A percentile compares a stretch with the other conserved stretches of the same genome.
Evolutionary conservation across 2,329 filamentous ascomycete species (phyloP).

Genomic region (Ophiostoma novo-ulmi): DNA sequence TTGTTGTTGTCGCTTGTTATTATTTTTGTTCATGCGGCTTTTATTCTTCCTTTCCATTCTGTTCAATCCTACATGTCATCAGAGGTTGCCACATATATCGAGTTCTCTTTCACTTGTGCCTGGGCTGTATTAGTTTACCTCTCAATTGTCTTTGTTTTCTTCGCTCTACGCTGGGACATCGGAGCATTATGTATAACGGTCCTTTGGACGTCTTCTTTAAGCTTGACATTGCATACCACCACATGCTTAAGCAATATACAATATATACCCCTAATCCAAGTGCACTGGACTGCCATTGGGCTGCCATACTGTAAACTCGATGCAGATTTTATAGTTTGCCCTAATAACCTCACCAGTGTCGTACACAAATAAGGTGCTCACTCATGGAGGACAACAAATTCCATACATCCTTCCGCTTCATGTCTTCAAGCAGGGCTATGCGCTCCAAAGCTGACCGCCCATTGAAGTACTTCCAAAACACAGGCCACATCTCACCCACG

Average conservation of each 20-base stretch:
- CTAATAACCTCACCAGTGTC: constrained; percentile 56
- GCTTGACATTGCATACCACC: not conserved
- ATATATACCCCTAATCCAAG: not conserved
- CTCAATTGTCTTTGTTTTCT: not conserved
- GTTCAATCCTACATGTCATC: not conserved
- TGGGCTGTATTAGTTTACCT: not conserved
- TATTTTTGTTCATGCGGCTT: not conserved
- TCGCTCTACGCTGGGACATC: not conserved
- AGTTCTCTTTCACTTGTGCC: not conserved
- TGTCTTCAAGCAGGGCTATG: constrained; percentile 75
- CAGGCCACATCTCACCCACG: constrained; percentile 62
- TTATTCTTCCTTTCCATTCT: not conserved
- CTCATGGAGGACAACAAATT: constrained; percentile 59
- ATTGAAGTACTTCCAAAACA: constrained; percentile 81
- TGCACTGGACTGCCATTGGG: not conserved
- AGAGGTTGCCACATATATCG: constrained; percentile 1
- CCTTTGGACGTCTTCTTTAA: not conserved
- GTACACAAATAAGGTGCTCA: constrained; percentile 61
- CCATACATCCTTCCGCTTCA: constrained; percentile 80
- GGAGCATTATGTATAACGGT: not conserved
- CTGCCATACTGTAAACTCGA: not conserved
- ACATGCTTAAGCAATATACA: not conserved
- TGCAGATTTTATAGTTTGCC: not conserved
- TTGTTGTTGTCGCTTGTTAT: not conserved
- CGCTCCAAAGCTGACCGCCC: constrained; percentile 79